A percentile compares a stretch with the other conserved stretches of the same genome.
These are phyloP conservation scores for Edaphochlamys debaryana DNA, from an alignment of 139 green algal species.

Conservation along the genomic window DNA sequence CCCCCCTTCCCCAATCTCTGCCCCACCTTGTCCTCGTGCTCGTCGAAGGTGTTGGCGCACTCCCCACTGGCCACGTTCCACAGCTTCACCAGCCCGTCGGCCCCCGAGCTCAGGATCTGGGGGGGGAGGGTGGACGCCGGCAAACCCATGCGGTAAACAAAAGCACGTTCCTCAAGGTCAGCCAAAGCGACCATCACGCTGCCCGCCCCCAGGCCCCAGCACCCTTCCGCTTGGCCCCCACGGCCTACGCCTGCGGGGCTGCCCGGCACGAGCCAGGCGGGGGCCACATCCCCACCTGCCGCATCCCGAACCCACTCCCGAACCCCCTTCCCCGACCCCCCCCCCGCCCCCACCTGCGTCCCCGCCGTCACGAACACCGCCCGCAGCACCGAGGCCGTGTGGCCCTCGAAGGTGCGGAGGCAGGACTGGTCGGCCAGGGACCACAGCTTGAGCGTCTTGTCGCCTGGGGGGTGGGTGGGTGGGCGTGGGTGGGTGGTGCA, in stretches of 20 bases:
- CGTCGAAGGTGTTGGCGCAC: conserved; percentile 90
- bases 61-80: conserved; percentile 85
- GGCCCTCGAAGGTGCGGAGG: conserved; percentile 93
- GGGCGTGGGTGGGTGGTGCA: no score
- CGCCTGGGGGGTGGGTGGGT: conserved; percentile 47
- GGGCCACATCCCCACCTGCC: no score
- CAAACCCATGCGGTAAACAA: background rate
- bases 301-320: no score
- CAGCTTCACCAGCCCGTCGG: conserved; percentile 96
- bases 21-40: conserved; percentile 91
- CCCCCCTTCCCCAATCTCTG: no score
- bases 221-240: no score
- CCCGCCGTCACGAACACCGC: conserved; percentile 82
- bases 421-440: conserved; percentile 82
- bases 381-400: conserved; percentile 88
- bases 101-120: conserved; percentile 85
- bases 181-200: no score
- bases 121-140: background rate
- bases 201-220: no score
- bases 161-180: no score
- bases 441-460: conserved; percentile 94
- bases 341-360: conserved; percentile 65
- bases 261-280: no score
- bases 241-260: no score
- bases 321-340: no score